Evolutionary conservation across 1,284 basidiomycete genomes (phyloP), one percentile per base, ranked within the genome.

Genomic region (Trichosporon asahii): DNA sequence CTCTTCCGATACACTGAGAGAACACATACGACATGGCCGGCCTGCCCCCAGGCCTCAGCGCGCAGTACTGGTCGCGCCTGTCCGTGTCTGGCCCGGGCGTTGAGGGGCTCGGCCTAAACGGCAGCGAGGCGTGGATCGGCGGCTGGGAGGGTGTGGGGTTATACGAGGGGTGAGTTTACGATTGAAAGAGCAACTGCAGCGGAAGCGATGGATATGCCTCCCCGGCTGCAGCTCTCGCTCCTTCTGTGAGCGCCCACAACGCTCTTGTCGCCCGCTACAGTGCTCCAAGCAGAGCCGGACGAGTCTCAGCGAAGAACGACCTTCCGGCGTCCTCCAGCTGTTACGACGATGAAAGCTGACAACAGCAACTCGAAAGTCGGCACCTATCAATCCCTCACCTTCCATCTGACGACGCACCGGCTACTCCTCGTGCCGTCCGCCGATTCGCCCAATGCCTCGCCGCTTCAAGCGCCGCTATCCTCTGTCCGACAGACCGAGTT

Each of bases 381-480:
- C 2, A 85, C 87, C 86, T 91, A 23, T 84, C 88, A 57, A 84
- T 87, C 65, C 89, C 93, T 81, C 89, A 91, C 82, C 83, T 87
- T 92, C 1, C 87, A 92, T 78, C 85, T 93, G 27, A 94, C 95
- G 0, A 91, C 90, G 0, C 93, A 97, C 80, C 90, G 96, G 0
- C 74, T 85, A 3, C 77, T 85, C 37, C 75, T 84, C 68, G 71
- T 82, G 1, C 80, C 79, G 18, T 73, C 75, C 2, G 29, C 82
- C 80, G 57, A 9, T 31, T 61, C 57, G 2, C 25, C 82, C 85
- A 44, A 90, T 89, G 0, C 64, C n/a, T 21, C 35, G 77, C 82
- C 85, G 27, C 82, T 92, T 72, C 88, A 90, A 68, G 76, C 85
- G 33, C 75, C 79, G 74, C 87, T 98, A 8, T 85, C 86, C 0